Evolutionary conservation across 306 rosid species (phyloP).

Genomic region (Trichosanthes truncata): DNA sequence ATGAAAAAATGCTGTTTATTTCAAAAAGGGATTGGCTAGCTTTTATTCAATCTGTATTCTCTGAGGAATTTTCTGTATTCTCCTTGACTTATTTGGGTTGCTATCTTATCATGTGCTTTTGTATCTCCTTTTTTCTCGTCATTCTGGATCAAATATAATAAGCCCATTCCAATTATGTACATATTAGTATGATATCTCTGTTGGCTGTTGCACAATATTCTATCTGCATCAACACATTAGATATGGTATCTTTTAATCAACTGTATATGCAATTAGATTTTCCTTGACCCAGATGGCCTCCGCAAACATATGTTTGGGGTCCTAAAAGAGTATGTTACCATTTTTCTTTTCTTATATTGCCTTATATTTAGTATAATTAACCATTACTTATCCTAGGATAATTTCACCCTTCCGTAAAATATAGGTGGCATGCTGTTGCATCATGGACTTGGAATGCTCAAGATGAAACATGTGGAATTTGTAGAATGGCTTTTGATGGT

Average conservation of each 20-base stretch:
- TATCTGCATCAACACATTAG: neutral
- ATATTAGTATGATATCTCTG: neutral
- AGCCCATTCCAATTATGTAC: neutral
- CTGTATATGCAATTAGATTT: constrained; percentile 18
- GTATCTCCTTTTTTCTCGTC: neutral
- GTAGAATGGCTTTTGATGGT: constrained; percentile 96
- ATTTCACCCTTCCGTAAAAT: constrained; percentile 5
- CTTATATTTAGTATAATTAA: neutral
- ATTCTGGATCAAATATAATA: neutral
- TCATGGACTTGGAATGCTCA: constrained; percentile 97
- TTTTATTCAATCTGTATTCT: neutral
- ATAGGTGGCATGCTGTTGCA: constrained; percentile 84
- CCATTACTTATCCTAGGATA: neutral
- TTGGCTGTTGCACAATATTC: neutral
- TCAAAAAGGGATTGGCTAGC: neutral
- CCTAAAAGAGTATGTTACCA: constrained; percentile 44
- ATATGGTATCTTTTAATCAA: neutral
- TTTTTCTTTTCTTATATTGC: neutral
- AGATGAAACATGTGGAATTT: constrained; percentile 86
- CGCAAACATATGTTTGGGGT: constrained; percentile 13
- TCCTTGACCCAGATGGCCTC: constrained; percentile 32
- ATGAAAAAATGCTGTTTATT: neutral
- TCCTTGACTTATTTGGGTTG: neutral
- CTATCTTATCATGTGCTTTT: neutral
- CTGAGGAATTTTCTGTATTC: neutral